These are phyloP conservation scores for Eutypa lata DNA, from an alignment of 2,329 filamentous ascomycete genomes.

Conservation along the genomic window DNA sequence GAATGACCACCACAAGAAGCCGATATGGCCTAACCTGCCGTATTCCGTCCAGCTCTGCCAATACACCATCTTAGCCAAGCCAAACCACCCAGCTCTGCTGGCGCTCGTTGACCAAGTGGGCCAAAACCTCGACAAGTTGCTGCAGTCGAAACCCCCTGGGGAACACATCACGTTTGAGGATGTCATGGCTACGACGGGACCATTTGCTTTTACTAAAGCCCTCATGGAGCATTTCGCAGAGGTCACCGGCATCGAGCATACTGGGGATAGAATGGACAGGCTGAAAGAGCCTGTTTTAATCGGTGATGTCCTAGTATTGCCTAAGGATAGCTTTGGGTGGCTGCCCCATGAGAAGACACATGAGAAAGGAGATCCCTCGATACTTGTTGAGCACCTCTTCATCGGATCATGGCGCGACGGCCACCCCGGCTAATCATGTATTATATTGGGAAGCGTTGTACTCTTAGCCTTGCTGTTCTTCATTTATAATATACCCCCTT, in stretches of 20 bases:
- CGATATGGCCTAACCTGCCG: constrained; percentile 51
- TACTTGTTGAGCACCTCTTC: constrained; percentile 19
- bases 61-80: constrained; percentile 71
- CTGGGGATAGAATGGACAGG: constrained; percentile 25
- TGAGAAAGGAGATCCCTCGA: constrained; percentile 6
- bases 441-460: too few species aligned
- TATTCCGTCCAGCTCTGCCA: constrained; percentile 75
- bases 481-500: too few species aligned
- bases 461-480: too few species aligned
- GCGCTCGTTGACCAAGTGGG: constrained; percentile 65
- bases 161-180: constrained; percentile 22
- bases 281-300: constrained; percentile 28
- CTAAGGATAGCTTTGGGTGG: constrained; percentile 24
- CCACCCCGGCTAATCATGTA: constrained; percentile 14
- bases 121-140: constrained; percentile 22
- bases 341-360: constrained; percentile 11
- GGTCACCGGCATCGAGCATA: constrained; percentile 23
- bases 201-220: constrained; percentile 29
- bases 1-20: constrained; percentile 47
- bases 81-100: constrained; percentile 64
- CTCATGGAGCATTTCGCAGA: constrained; percentile 28
- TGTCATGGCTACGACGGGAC: constrained; percentile 29
- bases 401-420: constrained; percentile 17
- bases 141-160: constrained; percentile 12
- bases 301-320: constrained; percentile 31